phyloP scores from a whole-genome alignment of 371 early-diverging fungal genomes.

The Saksenaea oblongispora region DNA sequence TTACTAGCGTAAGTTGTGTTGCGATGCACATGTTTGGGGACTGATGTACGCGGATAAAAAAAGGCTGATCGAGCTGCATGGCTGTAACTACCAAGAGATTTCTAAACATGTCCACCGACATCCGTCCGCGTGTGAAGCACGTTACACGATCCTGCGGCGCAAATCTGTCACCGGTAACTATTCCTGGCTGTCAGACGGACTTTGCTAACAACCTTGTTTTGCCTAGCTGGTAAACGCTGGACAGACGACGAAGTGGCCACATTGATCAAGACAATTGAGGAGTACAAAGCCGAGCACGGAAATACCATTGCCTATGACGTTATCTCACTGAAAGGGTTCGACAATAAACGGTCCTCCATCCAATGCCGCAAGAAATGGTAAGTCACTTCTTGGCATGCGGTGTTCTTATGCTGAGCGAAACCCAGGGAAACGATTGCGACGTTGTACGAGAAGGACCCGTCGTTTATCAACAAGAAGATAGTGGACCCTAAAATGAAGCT shows the following conservation, averaged over 20 bases:
- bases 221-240: background rate
- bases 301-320: background rate
- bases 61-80: background rate
- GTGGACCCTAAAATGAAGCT: background rate
- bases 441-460: background rate
- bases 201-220: too few relatives aligned
- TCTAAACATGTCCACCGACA: background rate
- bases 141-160: background rate
- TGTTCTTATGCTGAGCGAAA: background rate
- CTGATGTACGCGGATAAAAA: background rate
- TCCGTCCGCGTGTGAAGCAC: background rate
- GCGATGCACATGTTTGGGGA: background rate
- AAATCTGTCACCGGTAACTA: background rate
- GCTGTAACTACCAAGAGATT: background rate
- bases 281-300: background rate
- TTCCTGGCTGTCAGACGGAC: background rate
- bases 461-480: background rate
- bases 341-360: background rate
- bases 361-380: background rate
- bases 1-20: slow-evolving; percentile 7
- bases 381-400: background rate
- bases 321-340: background rate
- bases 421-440: background rate
- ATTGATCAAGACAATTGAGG: background rate
- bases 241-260: background rate